phyloP scores from a whole-genome alignment of 352 stramenopile species.

The Pythium rhizo-oryzae region DNA sequence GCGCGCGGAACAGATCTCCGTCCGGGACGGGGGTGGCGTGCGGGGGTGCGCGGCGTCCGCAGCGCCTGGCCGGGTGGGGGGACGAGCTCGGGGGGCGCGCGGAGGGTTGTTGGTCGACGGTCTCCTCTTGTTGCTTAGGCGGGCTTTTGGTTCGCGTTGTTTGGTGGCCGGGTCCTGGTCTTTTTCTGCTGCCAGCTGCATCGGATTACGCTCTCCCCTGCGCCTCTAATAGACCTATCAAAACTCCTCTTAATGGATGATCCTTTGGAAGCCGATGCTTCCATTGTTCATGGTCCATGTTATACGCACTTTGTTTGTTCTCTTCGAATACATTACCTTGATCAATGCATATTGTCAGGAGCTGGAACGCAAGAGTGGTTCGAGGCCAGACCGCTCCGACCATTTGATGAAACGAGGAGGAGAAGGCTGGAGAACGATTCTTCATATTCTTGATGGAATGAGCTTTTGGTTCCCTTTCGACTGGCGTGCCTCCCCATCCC shows the following conservation, averaged over 20 bases:
- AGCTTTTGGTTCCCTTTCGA: no score
- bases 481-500: not conserved
- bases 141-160: not conserved
- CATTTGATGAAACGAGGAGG: not conserved
- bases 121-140: not conserved
- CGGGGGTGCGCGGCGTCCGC: not conserved
- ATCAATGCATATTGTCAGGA: no score
- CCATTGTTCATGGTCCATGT: no score
- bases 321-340: no score
- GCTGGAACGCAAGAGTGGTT: no score
- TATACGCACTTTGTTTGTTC: no score
- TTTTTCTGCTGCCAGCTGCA: not conserved
- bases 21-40: not conserved
- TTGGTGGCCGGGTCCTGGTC: not conserved
- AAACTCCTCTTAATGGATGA: no score
- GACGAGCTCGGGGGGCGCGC: not conserved
- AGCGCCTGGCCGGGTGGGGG: not conserved
- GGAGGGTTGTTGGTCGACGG: not conserved
- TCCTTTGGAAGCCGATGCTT: no score
- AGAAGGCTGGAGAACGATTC: not conserved
- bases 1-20: no score
- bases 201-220: not conserved
- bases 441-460: not conserved
- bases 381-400: no score
- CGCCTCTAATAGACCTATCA: not conserved